Evolutionary conservation across 2,329 filamentous ascomycete genomes (phyloP), one percentile per base, ranked within the genome.

Genomic region (Trichoderma afroharzianum): DNA sequence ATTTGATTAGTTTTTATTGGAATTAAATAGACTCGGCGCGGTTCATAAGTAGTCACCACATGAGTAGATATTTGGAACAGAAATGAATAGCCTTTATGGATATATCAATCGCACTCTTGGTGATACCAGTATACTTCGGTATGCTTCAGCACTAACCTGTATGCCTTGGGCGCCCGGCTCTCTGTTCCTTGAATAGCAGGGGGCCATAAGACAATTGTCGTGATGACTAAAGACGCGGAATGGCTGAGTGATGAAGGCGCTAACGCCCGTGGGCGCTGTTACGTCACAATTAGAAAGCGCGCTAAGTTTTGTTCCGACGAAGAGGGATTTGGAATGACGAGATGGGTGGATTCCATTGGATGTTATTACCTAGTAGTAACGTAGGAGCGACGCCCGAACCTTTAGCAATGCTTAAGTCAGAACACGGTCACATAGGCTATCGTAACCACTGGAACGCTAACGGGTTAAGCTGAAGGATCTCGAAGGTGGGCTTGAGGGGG

Each of bases 201-300:
- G 14, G 39, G 1, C 39, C 15, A 7, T 36, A 15, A 28, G 21
- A 12, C 33, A 58, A 26, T 43, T 47, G 5, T 47, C 36, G 36
- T 47, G 57, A 61, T 69, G 67, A 62, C 67, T 61, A 69, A 69
- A 32, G 57, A 15, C n/a, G 30, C 30, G 26, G 24, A 50, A 62
- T 53, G 36, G 57, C 55, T 69, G 67, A 69, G 67, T 53, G 57
- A 62, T 62, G 28, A 8, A 18, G 36, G 57, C 36, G 57, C 55
- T 58, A 62, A 69, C 21, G 67, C 26, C 12, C 30, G 39, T 58
- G 53, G 24, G n/a, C 63, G 26, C 21, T 36, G 75, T 80, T 81
- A 81, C 78, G 78, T 81, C 78, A 81, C 77, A 63, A 78, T 81
- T 77, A 74, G 76, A 76, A 80, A 80, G 78, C 74, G 39, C 61